Percentiles rank a stretch among this genome's conserved stretches.
These are phyloP conservation scores for Alloteropsis angusta DNA, from an alignment of 202 grass and related monocot species.

Conservation along the genomic window DNA sequence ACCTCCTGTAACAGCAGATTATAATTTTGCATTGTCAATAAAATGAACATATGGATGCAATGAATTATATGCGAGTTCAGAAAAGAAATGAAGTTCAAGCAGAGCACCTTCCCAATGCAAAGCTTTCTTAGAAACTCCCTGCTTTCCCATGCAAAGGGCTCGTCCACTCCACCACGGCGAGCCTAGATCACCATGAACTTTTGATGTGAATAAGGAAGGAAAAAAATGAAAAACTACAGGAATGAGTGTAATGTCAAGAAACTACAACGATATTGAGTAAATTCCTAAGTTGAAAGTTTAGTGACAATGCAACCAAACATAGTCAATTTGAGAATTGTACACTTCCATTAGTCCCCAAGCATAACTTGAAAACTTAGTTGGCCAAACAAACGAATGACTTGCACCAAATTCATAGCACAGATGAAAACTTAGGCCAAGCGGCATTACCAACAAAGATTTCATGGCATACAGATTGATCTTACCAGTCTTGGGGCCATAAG, in stretches of 20 bases:
- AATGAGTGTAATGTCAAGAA: neutral
- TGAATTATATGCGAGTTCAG: neutral
- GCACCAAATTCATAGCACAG: neutral
- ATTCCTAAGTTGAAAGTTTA: neutral
- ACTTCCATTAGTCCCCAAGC: conserved; percentile 10
- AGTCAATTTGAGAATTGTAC: neutral
- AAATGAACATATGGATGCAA: neutral
- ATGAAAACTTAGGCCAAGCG: neutral
- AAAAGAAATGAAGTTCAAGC: conserved; percentile 24
- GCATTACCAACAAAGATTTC: neutral
- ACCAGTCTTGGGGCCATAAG: conserved; percentile 90
- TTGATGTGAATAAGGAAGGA: conserved; percentile 11
- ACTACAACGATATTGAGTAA: neutral
- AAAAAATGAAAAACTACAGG: neutral
- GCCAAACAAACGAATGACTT: neutral
- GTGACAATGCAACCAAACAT: neutral
- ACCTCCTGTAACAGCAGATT: conserved; percentile 53
- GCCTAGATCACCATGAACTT: conserved; percentile 53
- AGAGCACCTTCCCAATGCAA: conserved; percentile 78
- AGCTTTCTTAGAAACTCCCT: conserved; percentile 77
- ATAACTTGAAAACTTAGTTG: neutral
- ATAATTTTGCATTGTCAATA: conserved; percentile 5
- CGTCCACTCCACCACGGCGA: conserved; percentile 70
- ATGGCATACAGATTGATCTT: conserved; percentile 13
- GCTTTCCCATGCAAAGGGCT: conserved; percentile 98